Evolutionary conservation across 129 eudicot genomes (phyloP).

Genomic region (Flaveria sonorensis): DNA sequence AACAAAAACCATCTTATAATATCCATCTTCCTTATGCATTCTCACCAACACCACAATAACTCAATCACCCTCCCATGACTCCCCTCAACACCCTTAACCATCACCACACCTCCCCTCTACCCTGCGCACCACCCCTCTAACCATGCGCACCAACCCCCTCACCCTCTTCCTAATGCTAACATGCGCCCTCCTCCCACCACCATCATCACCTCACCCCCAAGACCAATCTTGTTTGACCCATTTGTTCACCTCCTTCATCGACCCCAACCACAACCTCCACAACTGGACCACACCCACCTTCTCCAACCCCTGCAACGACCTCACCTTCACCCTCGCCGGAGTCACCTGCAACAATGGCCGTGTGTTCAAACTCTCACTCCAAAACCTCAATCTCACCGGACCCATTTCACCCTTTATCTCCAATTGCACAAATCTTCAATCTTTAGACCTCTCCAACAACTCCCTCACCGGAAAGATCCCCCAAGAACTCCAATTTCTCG

Average conservation of each 20-base stretch:
- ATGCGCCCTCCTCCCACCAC: constrained; percentile 37
- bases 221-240: constrained; percentile 69
- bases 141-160: constrained; percentile 18
- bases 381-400: constrained; percentile 60
- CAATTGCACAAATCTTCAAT: constrained; percentile 75
- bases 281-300: constrained; percentile 68
- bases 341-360: constrained; percentile 91
- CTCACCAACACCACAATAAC: constrained; percentile 33
- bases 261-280: constrained; percentile 54
- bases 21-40: constrained; percentile 4
- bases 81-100: constrained; percentile 18
- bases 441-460: constrained; percentile 80
- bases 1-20: background rate
- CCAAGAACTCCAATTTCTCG: constrained; percentile 47
- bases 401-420: constrained; percentile 59
- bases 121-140: constrained; percentile 19
- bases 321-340: constrained; percentile 59
- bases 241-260: constrained; percentile 48
- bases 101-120: constrained; percentile 17
- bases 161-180: constrained; percentile 24
- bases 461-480: constrained; percentile 65
- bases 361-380: constrained; percentile 68
- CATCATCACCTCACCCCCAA: constrained; percentile 55
- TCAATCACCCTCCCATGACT: constrained; percentile 9
- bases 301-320: constrained; percentile 68